Conservation (phyloP, 2,329 filamentous ascomycete genomes). For the Ceratocystis smalleyi region DNA sequence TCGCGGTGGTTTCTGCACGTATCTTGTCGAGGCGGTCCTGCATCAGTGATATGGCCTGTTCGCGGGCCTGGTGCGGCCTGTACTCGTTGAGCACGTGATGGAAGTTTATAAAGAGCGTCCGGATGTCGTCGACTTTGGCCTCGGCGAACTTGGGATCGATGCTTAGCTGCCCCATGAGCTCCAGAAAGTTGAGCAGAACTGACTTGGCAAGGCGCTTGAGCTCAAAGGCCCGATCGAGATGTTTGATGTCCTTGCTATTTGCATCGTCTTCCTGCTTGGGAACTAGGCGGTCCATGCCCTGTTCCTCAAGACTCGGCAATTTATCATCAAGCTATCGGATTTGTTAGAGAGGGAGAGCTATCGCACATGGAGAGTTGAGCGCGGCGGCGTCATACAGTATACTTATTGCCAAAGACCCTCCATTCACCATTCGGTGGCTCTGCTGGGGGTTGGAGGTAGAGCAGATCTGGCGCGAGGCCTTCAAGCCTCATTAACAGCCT, state of each 20-base stretch:
- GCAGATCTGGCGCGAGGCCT: slow-evolving; percentile 51
- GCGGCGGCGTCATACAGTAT: slow-evolving; percentile 31
- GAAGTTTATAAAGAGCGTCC: slow-evolving; percentile 75
- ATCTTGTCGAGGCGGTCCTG: slow-evolving; percentile 64
- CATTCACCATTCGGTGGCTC: slow-evolving; percentile 58
- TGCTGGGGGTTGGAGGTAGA: slow-evolving; percentile 64
- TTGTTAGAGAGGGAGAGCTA: background rate
- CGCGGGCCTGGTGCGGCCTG: slow-evolving; percentile 78
- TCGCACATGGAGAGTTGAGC: background rate
- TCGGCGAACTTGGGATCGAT: slow-evolving; percentile 48
- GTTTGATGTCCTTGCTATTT: slow-evolving; percentile 35
- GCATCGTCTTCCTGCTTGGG: slow-evolving; percentile 26
- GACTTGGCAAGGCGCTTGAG: slow-evolving; percentile 70
- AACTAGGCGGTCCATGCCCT: slow-evolving; percentile 52
- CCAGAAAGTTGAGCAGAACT: slow-evolving; percentile 74
- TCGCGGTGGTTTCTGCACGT: slow-evolving; percentile 54
- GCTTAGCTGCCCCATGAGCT: slow-evolving; percentile 58
- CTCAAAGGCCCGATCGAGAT: slow-evolving; percentile 49
- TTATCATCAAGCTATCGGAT: slow-evolving; percentile 38
- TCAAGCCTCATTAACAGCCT: slow-evolving; percentile 21
- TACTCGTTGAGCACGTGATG: slow-evolving; percentile 92
- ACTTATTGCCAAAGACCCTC: slow-evolving; percentile 55
- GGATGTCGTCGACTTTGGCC: slow-evolving; percentile 61
- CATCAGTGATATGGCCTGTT: slow-evolving; percentile 76
- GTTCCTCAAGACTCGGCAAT: slow-evolving; percentile 51